phyloP scores from a whole-genome alignment of 345 rosid species.

The Toxicodendron radicans region DNA sequence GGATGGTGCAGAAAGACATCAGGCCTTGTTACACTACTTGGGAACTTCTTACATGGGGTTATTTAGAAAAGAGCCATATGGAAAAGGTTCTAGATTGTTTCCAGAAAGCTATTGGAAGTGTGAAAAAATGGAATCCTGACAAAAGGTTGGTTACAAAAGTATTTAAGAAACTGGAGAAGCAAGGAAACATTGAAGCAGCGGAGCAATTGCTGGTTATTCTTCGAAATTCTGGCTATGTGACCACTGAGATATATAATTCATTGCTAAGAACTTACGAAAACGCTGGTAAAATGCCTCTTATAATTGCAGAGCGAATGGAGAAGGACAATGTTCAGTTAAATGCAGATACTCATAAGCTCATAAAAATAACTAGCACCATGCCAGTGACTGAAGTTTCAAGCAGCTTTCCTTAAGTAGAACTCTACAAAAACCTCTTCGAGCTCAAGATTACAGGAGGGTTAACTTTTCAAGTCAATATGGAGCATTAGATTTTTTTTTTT shows the following conservation, averaged over 20 bases:
- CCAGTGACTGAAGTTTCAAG: slow-evolving; percentile 55
- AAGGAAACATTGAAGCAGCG: slow-evolving; percentile 57
- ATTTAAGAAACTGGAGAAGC: slow-evolving; percentile 54
- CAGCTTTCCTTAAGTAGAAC: slow-evolving; percentile 25
- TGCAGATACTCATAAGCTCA: slow-evolving; percentile 65
- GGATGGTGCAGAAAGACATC: slow-evolving; percentile 50
- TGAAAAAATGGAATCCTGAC: slow-evolving; percentile 70
- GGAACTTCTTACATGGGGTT: slow-evolving; percentile 80
- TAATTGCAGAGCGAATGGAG: slow-evolving; percentile 71
- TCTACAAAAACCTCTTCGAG: not conserved
- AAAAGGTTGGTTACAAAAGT: slow-evolving; percentile 45
- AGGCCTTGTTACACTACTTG: slow-evolving; percentile 74
- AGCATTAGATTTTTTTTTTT: not conserved
- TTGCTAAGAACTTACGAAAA: slow-evolving; percentile 68
- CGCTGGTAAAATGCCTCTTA: slow-evolving; percentile 79
- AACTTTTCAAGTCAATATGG: not conserved
- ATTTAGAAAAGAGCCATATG: slow-evolving; percentile 47
- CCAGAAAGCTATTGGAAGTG: slow-evolving; percentile 61
- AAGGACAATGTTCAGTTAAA: slow-evolving; percentile 59
- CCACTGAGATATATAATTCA: slow-evolving; percentile 64
- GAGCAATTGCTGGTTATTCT: slow-evolving; percentile 66
- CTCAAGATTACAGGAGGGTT: slow-evolving; percentile 4
- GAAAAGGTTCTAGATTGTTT: slow-evolving; percentile 62
- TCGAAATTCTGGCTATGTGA: slow-evolving; percentile 60
- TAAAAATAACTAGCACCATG: slow-evolving; percentile 62